These are phyloP conservation scores for Colletotrichum nymphaeae DNA, from an alignment of 2,329 filamentous ascomycete genomes.

Conservation along the genomic window DNA sequence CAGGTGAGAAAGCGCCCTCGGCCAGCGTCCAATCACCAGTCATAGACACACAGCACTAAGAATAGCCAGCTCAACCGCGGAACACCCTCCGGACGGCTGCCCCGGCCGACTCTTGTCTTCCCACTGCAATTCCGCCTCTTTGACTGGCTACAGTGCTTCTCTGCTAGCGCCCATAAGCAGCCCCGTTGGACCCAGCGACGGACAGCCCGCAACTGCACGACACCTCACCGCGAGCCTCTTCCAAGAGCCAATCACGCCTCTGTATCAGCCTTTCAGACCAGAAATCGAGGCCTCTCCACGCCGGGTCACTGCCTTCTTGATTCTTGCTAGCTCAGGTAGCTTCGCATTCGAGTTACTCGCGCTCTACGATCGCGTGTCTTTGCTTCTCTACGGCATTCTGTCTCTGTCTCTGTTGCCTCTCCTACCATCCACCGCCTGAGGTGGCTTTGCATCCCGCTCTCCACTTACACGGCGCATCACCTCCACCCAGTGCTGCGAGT, in stretches of 20 bases:
- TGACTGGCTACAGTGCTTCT: conserved; percentile 23
- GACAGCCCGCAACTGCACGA: conserved; percentile 32
- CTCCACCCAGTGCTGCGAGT: conserved; percentile 17
- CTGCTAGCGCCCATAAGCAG: conserved; percentile 30
- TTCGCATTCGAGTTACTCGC: not conserved
- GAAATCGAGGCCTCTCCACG: conserved; percentile 12
- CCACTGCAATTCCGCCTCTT: not conserved
- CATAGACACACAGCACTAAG: conserved; percentile 40
- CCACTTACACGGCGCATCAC: conserved; percentile 8
- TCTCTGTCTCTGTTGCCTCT: conserved; percentile 8
- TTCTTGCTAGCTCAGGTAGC: conserved; percentile 2
- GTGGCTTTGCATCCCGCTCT: not conserved
- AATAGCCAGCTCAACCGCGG: conserved; percentile 38
- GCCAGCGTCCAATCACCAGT: conserved; percentile 43
- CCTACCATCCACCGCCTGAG: not conserved
- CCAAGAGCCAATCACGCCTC: conserved; percentile 23
- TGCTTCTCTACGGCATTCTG: not conserved
- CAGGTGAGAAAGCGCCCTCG: conserved; percentile 31
- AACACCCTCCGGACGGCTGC: conserved; percentile 27
- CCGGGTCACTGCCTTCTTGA: conserved; percentile 4
- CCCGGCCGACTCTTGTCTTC: conserved; percentile 14
- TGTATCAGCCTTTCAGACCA: conserved; percentile 7
- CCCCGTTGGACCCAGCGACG: conserved; percentile 27
- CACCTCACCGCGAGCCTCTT: conserved; percentile 29
- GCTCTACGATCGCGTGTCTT: not conserved